These are phyloP conservation scores for Gaultheria prostrata DNA, from an alignment of 148 eudicot species.

Conservation along the genomic window DNA sequence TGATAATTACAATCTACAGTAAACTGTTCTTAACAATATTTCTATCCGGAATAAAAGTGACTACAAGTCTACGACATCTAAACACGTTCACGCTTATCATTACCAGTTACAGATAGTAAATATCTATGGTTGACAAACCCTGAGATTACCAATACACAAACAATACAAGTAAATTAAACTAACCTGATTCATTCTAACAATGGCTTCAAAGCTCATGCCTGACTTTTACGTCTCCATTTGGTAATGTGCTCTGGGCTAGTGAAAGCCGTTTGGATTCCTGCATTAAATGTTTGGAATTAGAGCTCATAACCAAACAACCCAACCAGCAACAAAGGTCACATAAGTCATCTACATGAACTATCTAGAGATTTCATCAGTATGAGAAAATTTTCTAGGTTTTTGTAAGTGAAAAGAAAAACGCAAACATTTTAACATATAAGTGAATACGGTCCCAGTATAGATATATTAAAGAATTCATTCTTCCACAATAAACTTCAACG, in stretches of 20 bases:
- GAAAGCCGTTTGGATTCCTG: constrained; percentile 65
- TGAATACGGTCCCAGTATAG: neutral
- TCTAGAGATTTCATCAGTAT: neutral
- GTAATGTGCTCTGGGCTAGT: constrained; percentile 57
- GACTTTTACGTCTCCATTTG: constrained; percentile 67
- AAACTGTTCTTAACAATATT: neutral
- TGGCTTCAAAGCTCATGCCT: constrained; percentile 47
- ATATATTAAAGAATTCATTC: neutral
- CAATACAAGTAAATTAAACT: neutral
- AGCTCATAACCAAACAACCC: neutral
- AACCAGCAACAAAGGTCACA: neutral
- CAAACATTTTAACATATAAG: no score
- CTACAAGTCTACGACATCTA: neutral
- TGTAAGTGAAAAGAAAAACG: neutral
- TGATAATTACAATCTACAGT: neutral
- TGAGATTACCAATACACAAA: neutral
- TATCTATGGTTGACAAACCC: neutral
- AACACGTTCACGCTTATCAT: neutral
- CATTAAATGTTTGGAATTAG: constrained; percentile 15
- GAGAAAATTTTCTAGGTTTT: neutral
- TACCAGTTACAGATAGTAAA: neutral
- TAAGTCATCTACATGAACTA: neutral
- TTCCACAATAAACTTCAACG: neutral
- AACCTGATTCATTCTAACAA: constrained; percentile 7
- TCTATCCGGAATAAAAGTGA: neutral